Percentiles rank a stretch among this genome's conserved stretches.
Conservation (phyloP, 495 filamentous ascomycete species). For the Cenococcum geophilum region DNA sequence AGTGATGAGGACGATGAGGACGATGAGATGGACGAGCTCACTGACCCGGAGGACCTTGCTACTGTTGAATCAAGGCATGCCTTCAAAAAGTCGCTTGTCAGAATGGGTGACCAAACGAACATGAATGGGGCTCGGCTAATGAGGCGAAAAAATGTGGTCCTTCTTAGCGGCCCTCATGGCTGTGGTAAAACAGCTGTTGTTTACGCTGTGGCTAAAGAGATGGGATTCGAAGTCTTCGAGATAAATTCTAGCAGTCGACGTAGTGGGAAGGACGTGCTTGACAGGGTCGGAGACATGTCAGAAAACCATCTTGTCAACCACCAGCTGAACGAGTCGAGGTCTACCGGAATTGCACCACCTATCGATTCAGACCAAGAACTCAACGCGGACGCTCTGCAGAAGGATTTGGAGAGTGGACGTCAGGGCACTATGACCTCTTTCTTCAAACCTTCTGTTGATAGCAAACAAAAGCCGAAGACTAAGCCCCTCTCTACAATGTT, state of each 20-base stretch:
- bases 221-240: conserved; percentile 92
- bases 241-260: conserved; percentile 78
- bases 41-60: conserved; percentile 55
- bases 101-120: conserved; percentile 36
- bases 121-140: conserved; percentile 51
- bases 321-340: background rate
- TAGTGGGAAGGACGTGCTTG: conserved; percentile 83
- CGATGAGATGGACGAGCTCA: conserved; percentile 66
- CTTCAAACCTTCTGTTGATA: conserved; percentile 52
- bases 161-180: conserved; percentile 84
- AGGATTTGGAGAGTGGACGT: conserved; percentile 58
- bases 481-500: conserved; percentile 9
- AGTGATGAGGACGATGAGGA: conserved; percentile 66
- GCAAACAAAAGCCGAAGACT: conserved; percentile 15
- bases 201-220: conserved; percentile 91
- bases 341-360: conserved; percentile 24
- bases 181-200: conserved; percentile 92
- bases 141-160: conserved; percentile 51
- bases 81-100: conserved; percentile 36
- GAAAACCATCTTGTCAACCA: conserved; percentile 82
- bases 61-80: conserved; percentile 4
- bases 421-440: conserved; percentile 77
- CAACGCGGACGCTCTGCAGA: conserved; percentile 25
- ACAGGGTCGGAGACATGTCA: conserved; percentile 94
- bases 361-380: conserved; percentile 16